Evolutionary conservation across 768 basidiomycete genomes (phyloP).

Genomic region (Ramaria sp.): DNA sequence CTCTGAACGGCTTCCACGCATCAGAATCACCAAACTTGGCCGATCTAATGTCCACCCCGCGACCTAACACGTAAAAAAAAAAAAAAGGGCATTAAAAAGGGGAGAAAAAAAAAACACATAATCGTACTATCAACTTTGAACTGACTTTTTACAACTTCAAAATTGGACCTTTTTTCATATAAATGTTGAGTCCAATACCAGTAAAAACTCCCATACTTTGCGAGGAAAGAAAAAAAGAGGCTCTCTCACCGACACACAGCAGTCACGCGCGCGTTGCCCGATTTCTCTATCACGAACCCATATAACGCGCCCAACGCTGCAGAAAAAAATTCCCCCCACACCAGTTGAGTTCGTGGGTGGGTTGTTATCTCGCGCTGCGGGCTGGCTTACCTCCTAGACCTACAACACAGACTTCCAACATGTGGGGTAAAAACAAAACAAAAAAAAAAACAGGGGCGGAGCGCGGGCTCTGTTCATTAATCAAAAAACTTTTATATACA

Average conservation of each 20-base stretch:
- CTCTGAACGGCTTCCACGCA: slow-evolving; percentile 13
- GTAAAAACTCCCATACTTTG: too few species aligned
- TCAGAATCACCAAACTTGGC: slow-evolving; percentile 3
- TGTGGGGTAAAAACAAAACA: not conserved
- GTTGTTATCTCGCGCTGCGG: not conserved
- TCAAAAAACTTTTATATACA: too few species aligned
- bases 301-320: slow-evolving; percentile 24
- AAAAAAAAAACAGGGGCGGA: too few species aligned
- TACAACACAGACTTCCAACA: slow-evolving; percentile 12
- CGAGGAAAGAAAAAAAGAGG: not conserved
- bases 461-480: too few species aligned
- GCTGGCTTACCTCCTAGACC: slow-evolving; percentile 13
- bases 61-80: slow-evolving; percentile 1
- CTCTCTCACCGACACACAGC: slow-evolving; percentile 21
- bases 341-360: not conserved
- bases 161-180: slow-evolving; percentile 3
- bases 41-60: slow-evolving; percentile 9
- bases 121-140: not conserved
- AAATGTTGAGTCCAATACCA: not conserved
- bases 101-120: too few species aligned
- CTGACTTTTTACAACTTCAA: slow-evolving; percentile 4
- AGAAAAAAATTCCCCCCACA: not conserved
- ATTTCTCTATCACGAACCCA: slow-evolving; percentile 18
- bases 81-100: too few species aligned
- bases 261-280: slow-evolving; percentile 17